phyloP scores from a whole-genome alignment of 2,329 filamentous ascomycete species.

The Xylaria sp. region DNA sequence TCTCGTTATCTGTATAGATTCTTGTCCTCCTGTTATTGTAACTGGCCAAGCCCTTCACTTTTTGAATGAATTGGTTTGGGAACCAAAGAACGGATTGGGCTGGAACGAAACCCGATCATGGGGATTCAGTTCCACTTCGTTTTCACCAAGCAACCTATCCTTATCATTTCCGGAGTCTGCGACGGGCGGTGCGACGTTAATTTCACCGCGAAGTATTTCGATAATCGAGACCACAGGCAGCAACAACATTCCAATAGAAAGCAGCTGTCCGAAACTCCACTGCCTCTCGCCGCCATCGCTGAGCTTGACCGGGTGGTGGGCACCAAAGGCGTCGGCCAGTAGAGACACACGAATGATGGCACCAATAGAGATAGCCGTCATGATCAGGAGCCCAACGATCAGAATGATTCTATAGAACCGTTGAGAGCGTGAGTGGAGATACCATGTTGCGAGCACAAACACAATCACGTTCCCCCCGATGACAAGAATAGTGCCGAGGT shows the following conservation, averaged over 20 bases:
- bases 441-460: conserved; percentile 71
- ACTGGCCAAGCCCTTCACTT: conserved; percentile 41
- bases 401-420: conserved; percentile 67
- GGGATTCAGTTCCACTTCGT: conserved; percentile 45
- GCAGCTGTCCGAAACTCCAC: conserved; percentile 73
- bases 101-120: conserved; percentile 52
- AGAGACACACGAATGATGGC: conserved; percentile 67
- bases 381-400: conserved; percentile 64
- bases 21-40: background rate
- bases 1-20: background rate
- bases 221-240: conserved; percentile 69
- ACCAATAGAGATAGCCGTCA: conserved; percentile 67
- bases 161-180: conserved; percentile 40
- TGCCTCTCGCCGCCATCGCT: conserved; percentile 63
- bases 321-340: conserved; percentile 70
- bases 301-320: conserved; percentile 59
- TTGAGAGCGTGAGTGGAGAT: conserved; percentile 67
- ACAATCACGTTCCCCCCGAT: conserved; percentile 69
- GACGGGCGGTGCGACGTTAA: conserved; percentile 49
- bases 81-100: conserved; percentile 59
- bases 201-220: conserved; percentile 66
- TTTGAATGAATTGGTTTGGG: conserved; percentile 52
- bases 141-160: conserved; percentile 37
- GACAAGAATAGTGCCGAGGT: conserved; percentile 69
- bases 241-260: conserved; percentile 69